Conservation (phyloP, 208 protist species). For the Acanthamoeba royreba region DNA sequence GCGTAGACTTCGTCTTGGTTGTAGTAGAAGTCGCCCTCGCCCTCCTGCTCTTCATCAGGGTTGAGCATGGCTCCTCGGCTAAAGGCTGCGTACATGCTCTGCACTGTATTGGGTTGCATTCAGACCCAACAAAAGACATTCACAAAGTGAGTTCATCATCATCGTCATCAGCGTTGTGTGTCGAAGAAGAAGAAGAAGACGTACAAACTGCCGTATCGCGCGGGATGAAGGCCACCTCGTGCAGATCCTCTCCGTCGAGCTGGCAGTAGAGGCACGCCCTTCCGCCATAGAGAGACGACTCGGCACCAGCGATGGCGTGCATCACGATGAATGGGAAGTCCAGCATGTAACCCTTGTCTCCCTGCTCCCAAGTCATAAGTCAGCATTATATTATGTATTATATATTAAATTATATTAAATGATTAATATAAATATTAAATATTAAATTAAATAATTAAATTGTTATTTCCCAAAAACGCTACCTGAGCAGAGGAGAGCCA, state of each 20-base stretch:
- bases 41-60: conserved; percentile 28
- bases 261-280: conserved; percentile 16
- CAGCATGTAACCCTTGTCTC: not conserved
- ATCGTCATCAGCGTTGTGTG: not conserved
- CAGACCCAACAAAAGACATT: not conserved
- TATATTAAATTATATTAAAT: no score
- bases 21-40: conserved; percentile 41
- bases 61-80: conserved; percentile 22
- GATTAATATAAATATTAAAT: no score
- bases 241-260: conserved; percentile 23
- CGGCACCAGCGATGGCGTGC: not conserved
- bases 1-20: not conserved
- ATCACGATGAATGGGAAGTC: conserved; percentile 1
- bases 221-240: conserved; percentile 5
- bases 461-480: not conserved
- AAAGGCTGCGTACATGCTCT: not conserved
- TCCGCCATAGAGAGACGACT: not conserved
- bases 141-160: not conserved
- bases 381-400: no score
- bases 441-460: not conserved
- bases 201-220: not conserved
- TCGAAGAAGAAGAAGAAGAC: not conserved
- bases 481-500: not conserved
- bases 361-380: no score
- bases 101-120: not conserved